Evolutionary conservation across 352 stramenopile genomes (phyloP), one percentile per base, ranked within the genome.

Genomic region (Globisporangium mamillatum): DNA sequence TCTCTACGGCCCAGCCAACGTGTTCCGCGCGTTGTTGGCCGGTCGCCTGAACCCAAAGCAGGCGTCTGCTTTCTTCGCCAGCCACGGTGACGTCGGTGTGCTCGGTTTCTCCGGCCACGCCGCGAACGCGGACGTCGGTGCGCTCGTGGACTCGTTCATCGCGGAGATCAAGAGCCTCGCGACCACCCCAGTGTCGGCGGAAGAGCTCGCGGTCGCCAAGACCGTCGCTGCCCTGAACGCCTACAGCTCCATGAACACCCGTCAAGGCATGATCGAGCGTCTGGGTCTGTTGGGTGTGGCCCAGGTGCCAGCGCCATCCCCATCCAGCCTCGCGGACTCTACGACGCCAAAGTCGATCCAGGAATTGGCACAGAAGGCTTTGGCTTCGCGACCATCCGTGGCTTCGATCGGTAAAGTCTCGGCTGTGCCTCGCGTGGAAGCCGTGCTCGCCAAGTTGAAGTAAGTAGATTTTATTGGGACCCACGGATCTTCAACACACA

Each of bases 171-270:
- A 94, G 80, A 91, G 84, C 74, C 73, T 80, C 10, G 88, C 88
- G 25, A 75, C 76, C 29, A 75, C 75, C 10, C 74, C 84, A 14
- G 76, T 88, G 36, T 88, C 82, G 62, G 78, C 80, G 41, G 84
- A 92, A 27, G 88, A 94, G 69, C 77, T 95, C 63, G 81, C 79
- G 61, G 83, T 80, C 7, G 88, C 88, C 70, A 91, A 94, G 84
- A 89, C 75, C 46, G 70, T 74, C 18, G 84, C 83, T 5, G 80
- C 79, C 2, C 63, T 93, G 24, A 68, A 85, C 25, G 74, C 75
- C 36, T 58, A 77, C 24, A 77, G 80, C 63, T 72, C 53, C 41
- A 70, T 84, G 58, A 72, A 57, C 69, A 79, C 75, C 22, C 82
- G 83, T 69, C 66, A 83, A 61, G 79, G 77, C 56, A 60, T 70